Base-by-base conservation (phyloP, 1,284 basidiomycete species). In the Rhodotorula sp. region DNA sequence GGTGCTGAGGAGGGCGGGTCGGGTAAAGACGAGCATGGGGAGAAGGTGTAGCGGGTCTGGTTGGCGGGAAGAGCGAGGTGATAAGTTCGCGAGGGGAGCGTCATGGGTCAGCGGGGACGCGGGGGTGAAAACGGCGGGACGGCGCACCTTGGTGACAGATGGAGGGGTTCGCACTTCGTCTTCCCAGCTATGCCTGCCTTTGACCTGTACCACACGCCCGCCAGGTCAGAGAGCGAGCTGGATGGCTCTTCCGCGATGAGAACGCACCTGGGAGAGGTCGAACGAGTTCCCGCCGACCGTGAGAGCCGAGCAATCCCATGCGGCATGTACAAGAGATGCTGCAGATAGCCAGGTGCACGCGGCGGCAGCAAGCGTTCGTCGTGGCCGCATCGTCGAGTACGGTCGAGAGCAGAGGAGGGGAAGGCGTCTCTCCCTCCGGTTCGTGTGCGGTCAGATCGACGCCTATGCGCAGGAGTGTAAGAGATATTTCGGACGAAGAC, bases 41-140 rank as follows among this genome's bases (percentile, higher is more conserved):
- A 74, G 31, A 74, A 50, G 9, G 61, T 22, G 62, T 74, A 74
- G 31, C 57, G 58, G 11, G 54, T 65, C 71, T 72, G 58, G 3
- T 9, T 4, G 18, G 22, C 46, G 30, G 37, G 4, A 4, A 11
- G 51, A 22, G 54, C 30, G 30, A 10, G 30, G 53, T 20, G 31
- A 13, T 44, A 44, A 34, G 53, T 18, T 34, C 30, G 24, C n/a
- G 18, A 22, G 26, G 22, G 10, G 4, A 13, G 47, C 59, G 48
- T 50, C 26, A 31, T 50, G 28, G 31, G 48, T 34, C 31, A 37
- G 52, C 2, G 24, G 15, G 16, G 24, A 18, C 4, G 47, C 9
- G 46, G 28, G 22, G 20, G 34, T 4, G 20, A 34, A 28, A n/a
- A 44, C 16, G 26, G 40, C 6, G 11, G 40, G 6, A 13, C 13